Percentiles rank a stretch among this genome's conserved stretches.
These are phyloP conservation scores for Cryptococcus sp. DNA, from an alignment of 1,284 basidiomycete species.

Conservation along the genomic window DNA sequence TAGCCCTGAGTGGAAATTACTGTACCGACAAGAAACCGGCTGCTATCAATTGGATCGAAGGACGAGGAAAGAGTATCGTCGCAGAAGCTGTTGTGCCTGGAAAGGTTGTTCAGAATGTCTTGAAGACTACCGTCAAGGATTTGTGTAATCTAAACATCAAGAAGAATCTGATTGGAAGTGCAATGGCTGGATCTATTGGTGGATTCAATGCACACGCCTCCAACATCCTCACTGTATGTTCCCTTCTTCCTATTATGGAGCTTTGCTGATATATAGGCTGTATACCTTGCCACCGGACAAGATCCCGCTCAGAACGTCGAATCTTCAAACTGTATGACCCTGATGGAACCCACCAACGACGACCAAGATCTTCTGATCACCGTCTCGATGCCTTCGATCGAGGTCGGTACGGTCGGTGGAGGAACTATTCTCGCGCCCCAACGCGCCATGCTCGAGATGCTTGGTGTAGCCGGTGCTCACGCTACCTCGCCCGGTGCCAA, in stretches of 20 bases:
- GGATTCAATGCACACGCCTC: conserved; percentile 99
- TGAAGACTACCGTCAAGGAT: conserved; percentile 92
- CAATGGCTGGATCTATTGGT: conserved; percentile 95
- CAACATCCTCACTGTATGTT: conserved; percentile 77
- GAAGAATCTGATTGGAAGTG: conserved; percentile 96
- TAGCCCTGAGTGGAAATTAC: conserved; percentile 95
- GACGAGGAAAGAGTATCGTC: conserved; percentile 94
- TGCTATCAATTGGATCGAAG: conserved; percentile 99
- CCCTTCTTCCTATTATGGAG: too few species aligned
- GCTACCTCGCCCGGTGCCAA: conserved; percentile 76
- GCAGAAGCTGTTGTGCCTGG: conserved; percentile 93
- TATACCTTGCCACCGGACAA: conserved; percentile 95
- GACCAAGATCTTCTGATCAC: conserved; percentile 88
- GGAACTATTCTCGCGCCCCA: conserved; percentile 89
- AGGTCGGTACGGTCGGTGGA: conserved; percentile 94
- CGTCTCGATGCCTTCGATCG: conserved; percentile 90
- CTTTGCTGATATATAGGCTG: conserved; percentile 52
- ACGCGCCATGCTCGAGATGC: conserved; percentile 83
- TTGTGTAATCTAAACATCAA: conserved; percentile 90
- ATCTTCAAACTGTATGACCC: conserved; percentile 95
- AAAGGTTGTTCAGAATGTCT: conserved; percentile 75
- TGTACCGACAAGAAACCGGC: conserved; percentile 99
- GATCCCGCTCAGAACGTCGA: conserved; percentile 99
- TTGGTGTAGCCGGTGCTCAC: conserved; percentile 83
- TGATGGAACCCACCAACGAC: conserved; percentile 90